These are phyloP conservation scores for Vigna reflexopilosa DNA, from an alignment of 306 rosid genomes.

Conservation along the genomic window DNA sequence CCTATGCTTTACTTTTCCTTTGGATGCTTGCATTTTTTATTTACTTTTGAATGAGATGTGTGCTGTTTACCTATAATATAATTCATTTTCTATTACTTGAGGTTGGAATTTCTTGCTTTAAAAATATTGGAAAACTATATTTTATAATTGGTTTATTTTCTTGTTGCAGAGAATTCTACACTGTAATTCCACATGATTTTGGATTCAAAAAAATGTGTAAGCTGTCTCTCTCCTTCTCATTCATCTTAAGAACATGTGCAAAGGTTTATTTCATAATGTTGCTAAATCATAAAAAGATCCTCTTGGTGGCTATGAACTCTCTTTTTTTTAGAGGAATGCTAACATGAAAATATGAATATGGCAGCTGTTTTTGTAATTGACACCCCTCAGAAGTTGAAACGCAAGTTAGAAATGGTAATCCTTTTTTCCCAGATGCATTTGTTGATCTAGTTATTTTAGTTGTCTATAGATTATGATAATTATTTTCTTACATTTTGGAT, in stretches of 20 bases:
- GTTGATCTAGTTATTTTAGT: slow-evolving; percentile 35
- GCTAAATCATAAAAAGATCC: slow-evolving; percentile 11
- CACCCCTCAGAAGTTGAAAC: slow-evolving; percentile 89
- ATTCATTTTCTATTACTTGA: slow-evolving; percentile 23
- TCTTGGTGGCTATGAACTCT: slow-evolving; percentile 31
- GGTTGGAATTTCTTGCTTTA: slow-evolving; percentile 29
- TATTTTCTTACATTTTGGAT: slow-evolving; percentile 4
- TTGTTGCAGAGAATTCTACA: slow-evolving; percentile 91
- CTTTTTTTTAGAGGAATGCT: slow-evolving; percentile 24
- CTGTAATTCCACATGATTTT: slow-evolving; percentile 95
- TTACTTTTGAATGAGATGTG: not conserved
- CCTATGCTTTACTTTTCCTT: not conserved
- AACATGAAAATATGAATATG: slow-evolving; percentile 40
- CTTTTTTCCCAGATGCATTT: slow-evolving; percentile 34
- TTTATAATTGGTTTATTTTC: slow-evolving; percentile 44
- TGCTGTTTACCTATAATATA: slow-evolving; percentile 12
- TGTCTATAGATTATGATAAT: slow-evolving; percentile 20
- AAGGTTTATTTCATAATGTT: not conserved
- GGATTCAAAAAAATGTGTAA: slow-evolving; percentile 92
- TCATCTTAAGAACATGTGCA: slow-evolving; percentile 2
- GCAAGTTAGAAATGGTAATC: slow-evolving; percentile 90
- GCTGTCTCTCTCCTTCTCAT: slow-evolving; percentile 49
- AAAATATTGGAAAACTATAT: slow-evolving; percentile 35
- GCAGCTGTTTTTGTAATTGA: slow-evolving; percentile 91
- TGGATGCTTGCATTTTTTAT: slow-evolving; percentile 19